phyloP scores from a whole-genome alignment of 305 asterid species.

The Ilex paraguariensis region DNA sequence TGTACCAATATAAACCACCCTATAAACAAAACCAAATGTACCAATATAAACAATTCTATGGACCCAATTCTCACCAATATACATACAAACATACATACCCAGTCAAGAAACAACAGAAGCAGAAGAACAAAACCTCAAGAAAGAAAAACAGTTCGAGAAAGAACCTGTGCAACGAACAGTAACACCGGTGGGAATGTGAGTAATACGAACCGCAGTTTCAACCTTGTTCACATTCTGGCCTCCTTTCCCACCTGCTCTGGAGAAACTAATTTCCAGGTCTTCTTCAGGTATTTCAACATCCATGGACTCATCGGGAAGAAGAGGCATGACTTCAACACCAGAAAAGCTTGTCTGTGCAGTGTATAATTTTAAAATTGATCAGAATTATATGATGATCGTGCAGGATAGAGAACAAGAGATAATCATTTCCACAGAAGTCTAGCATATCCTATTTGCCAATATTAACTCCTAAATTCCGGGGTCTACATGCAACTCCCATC shows the following conservation, averaged over 20 bases:
- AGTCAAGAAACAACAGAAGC: neutral
- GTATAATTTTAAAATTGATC: neutral
- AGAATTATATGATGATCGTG: neutral
- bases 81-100: neutral
- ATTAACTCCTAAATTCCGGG: too few relatives aligned
- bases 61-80: too few relatives aligned
- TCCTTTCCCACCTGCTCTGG: conserved; percentile 96
- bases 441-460: too few relatives aligned
- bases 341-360: conserved; percentile 84
- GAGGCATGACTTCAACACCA: conserved; percentile 96
- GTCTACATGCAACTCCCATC: too few relatives aligned
- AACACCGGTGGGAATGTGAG: conserved; percentile 92
- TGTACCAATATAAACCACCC: too few relatives aligned
- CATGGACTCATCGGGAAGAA: conserved; percentile 82
- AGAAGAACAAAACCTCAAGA: conserved; percentile 4
- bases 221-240: conserved; percentile 95
- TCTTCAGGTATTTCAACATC: conserved; percentile 91
- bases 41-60: too few relatives aligned
- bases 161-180: conserved; percentile 87
- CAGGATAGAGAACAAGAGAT: too few relatives aligned
- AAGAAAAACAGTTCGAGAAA: conserved; percentile 9
- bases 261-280: conserved; percentile 71
- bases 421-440: too few relatives aligned
- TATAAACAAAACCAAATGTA: too few relatives aligned
- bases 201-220: conserved; percentile 89